A percentile compares a stretch with the other conserved stretches of the same genome.
phyloP scores from a whole-genome alignment of 306 rosid genomes.

The Cyclanthera cordifolia region DNA sequence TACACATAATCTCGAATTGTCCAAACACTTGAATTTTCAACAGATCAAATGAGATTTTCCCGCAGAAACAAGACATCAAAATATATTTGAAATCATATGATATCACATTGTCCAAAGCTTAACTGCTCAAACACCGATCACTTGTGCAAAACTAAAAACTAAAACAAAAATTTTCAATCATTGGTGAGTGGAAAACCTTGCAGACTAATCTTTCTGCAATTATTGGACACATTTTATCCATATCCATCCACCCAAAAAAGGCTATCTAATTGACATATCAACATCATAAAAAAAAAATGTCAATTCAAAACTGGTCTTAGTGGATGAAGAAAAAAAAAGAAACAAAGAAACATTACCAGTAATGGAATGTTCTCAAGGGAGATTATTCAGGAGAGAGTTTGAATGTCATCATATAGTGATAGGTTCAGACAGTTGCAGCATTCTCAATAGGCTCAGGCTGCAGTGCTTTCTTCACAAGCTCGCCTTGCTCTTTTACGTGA shows the following conservation, averaged over 20 bases:
- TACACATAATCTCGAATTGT: background rate
- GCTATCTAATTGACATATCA: background rate
- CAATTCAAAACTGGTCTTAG: conserved; percentile 11
- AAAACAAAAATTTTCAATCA: background rate
- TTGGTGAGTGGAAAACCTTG: conserved; percentile 3
- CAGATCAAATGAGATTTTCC: background rate
- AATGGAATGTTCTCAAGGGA: background rate
- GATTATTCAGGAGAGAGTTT: background rate
- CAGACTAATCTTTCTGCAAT: conserved; percentile 7
- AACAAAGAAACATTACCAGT: background rate
- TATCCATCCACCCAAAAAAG: conserved; percentile 2
- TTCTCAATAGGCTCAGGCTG: conserved; percentile 46
- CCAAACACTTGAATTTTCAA: background rate
- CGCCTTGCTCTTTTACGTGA: conserved; percentile 77
- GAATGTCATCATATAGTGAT: background rate
- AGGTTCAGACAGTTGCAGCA: conserved; percentile 11
- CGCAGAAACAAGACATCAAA: background rate
- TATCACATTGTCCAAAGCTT: background rate
- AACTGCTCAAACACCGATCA: background rate
- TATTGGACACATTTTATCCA: background rate
- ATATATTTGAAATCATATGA: background rate
- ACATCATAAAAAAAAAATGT: conserved; percentile 3
- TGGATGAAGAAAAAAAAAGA: conserved; percentile 3
- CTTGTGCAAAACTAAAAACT: background rate
- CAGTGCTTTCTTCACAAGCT: conserved; percentile 67